Base-by-base conservation (phyloP, 257 asterid species). In the Catharanthus roseus region DNA sequence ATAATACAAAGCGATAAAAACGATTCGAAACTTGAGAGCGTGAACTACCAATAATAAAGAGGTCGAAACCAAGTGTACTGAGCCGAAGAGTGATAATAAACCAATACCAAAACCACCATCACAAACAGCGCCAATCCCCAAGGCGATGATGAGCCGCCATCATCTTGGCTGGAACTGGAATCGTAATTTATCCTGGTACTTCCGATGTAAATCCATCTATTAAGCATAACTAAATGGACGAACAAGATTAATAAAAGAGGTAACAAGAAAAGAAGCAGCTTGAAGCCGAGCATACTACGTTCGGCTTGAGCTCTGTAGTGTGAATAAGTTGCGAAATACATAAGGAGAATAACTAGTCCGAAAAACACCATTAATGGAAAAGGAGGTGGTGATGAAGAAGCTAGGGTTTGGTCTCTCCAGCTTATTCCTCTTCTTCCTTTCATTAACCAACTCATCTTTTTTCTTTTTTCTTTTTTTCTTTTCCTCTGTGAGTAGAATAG, bases 341-440 rank as follows among this genome's bases (percentile, higher is more conserved):
- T 55, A 13, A 86, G 70, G 77, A 81, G 53, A 11, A 84, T 28
- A 10, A 89, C 86, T 13, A 87, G 70, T 31, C 86, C 86, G 33
- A 83, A 83, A 5, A 90, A 77, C 72, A 86, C 85, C 49, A 91
- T 36, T 65, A 91, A 44, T 23, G 87, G 88, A 74, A 80, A 29
- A 21, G 97, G 97, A 9, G 97, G 95, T 24, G 86, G 67, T 23
- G 96, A 77, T 10, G 78, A 5, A 29, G 96, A 89, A 12, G 82
- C 88, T 0, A 87, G 73, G 64, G 92, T 77, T 70, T 74, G 88
- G 33, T 86, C 92, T 42, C 74, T 86, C 95, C 97, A 89, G 82
- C 93, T 86, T 15, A 82, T 55, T 10, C 86, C 88, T 66, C 89
- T 83, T 57, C 86, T 79, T 72, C 74, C 89, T 72, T 84, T 71